Evolutionary conservation across 139 green algal species (phyloP).

Genomic region (Desmodesmus armatus): DNA sequence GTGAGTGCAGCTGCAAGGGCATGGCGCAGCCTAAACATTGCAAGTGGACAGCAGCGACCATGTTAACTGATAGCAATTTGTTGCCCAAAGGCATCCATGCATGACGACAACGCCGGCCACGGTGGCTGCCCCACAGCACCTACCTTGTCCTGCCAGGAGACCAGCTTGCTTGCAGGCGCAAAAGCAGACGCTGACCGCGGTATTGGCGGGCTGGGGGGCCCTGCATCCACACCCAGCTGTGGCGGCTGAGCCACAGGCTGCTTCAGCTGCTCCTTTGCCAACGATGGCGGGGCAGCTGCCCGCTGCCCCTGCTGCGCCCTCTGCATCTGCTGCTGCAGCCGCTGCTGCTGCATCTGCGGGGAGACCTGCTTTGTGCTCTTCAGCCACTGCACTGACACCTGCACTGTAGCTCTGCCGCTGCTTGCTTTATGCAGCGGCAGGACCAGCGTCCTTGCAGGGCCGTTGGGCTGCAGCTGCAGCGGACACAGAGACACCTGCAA

Average conservation of each 20-base stretch:
- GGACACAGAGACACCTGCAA: slow-evolving; percentile 6
- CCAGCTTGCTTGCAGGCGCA: not conserved
- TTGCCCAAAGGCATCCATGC: too few species aligned
- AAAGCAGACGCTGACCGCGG: too few species aligned
- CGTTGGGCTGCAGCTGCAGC: slow-evolving; percentile 16
- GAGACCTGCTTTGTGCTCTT: not conserved
- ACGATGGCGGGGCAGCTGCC: not conserved
- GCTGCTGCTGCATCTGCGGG: slow-evolving; percentile 12
- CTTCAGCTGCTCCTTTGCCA: not conserved
- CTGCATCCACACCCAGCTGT: not conserved
- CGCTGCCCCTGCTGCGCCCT: not conserved
- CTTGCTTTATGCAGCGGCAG: not conserved
- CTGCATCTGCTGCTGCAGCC: not conserved
- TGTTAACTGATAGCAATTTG: too few species aligned
- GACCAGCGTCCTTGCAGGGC: not conserved
- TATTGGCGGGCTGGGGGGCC: too few species aligned
- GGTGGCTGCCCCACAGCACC: too few species aligned
- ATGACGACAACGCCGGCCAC: too few species aligned
- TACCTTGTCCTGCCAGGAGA: not conserved
- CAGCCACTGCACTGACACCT: not conserved
- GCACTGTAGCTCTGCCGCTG: not conserved
- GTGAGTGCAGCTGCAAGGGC: too few species aligned
- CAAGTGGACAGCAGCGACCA: too few species aligned
- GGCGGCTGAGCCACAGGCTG: too few species aligned
- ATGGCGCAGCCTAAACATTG: too few species aligned